These are phyloP conservation scores for Avena eriantha DNA, from an alignment of 176 grass and related monocot genomes.

Conservation along the genomic window DNA sequence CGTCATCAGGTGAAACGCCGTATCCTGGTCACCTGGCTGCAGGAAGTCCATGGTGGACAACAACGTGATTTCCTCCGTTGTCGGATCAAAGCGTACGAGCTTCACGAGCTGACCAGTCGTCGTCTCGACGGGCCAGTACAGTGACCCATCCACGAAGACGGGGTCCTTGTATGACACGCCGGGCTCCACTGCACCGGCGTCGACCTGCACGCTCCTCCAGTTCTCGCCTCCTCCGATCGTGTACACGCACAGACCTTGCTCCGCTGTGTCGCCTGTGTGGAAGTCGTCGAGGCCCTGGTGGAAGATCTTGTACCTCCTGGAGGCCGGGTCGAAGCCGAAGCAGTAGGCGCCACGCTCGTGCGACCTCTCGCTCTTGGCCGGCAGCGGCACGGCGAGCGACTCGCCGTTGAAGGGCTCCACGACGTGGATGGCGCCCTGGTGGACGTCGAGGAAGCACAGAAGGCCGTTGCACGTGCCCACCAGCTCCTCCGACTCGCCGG, in stretches of 20 bases:
- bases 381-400: background rate
- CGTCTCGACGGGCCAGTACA: background rate
- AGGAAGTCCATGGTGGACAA: background rate
- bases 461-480: background rate
- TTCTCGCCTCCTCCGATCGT: background rate
- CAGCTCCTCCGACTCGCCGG: background rate
- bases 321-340: slow-evolving; percentile 4
- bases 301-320: background rate
- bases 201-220: background rate
- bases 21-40: background rate
- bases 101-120: background rate
- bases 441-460: background rate
- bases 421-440: background rate
- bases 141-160: background rate
- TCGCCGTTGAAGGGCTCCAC: background rate
- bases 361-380: background rate
- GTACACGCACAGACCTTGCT: background rate
- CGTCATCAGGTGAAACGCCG: background rate
- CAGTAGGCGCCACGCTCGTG: background rate
- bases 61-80: background rate
- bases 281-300: background rate
- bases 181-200: background rate
- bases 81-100: background rate
- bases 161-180: background rate
- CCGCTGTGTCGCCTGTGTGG: background rate